Evolutionary conservation across 331 rosid genomes (phyloP).

Genomic region (Acacia pycnantha): DNA sequence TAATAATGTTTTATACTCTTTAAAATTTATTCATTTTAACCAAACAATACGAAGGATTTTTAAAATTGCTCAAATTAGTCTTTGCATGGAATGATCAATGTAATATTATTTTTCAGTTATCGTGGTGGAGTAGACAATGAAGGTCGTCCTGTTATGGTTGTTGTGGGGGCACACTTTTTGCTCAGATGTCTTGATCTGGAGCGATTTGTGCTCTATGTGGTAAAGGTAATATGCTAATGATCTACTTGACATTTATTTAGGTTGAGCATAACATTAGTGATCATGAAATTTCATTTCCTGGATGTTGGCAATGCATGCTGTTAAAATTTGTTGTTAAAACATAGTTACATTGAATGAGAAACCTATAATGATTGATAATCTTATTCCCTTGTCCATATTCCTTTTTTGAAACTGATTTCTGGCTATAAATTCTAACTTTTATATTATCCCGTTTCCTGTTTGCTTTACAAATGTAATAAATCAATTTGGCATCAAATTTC

Average conservation of each 20-base stretch:
- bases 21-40: slow-evolving; percentile 12
- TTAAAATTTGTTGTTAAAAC: neutral
- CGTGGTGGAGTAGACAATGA: slow-evolving; percentile 94
- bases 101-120: slow-evolving; percentile 46
- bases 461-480: neutral
- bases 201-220: slow-evolving; percentile 67
- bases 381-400: neutral
- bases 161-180: slow-evolving; percentile 92
- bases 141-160: slow-evolving; percentile 86
- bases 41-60: neutral
- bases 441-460: neutral
- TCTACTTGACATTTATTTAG: slow-evolving; percentile 27
- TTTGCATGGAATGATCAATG: slow-evolving; percentile 7
- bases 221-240: slow-evolving; percentile 57
- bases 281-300: slow-evolving; percentile 14
- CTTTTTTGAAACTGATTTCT: slow-evolving; percentile 6
- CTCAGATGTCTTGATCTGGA: slow-evolving; percentile 89
- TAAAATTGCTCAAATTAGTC: slow-evolving; percentile 11
- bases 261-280: slow-evolving; percentile 15
- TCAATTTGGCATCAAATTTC: slow-evolving; percentile 36
- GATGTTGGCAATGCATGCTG: slow-evolving; percentile 20
- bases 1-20: slow-evolving; percentile 9
- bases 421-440: neutral
- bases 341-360: neutral
- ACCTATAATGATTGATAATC: neutral